phyloP scores from a whole-genome alignment of 768 basidiomycete genomes.

The Nevesoporus exiguus region DNA sequence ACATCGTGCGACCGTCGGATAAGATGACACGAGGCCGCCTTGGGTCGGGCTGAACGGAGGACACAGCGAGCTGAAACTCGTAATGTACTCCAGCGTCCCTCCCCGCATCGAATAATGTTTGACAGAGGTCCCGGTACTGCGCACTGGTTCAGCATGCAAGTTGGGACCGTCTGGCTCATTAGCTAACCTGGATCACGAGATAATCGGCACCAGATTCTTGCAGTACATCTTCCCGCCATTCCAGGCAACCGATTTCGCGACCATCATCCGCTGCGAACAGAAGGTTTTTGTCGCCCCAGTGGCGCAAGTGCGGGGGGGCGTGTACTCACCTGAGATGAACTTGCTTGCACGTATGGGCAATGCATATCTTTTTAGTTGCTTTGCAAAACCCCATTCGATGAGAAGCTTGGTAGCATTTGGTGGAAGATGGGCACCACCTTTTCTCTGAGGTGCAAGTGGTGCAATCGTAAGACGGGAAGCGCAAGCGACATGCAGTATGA shows the following conservation, averaged over 20 bases:
- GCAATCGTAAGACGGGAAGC: background rate
- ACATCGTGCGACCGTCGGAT: conserved; percentile 43
- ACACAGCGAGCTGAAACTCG: conserved; percentile 41
- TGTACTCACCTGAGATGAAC: conserved; percentile 24
- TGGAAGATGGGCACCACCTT: conserved; percentile 46
- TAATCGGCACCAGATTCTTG: conserved; percentile 53
- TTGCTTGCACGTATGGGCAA: conserved; percentile 22
- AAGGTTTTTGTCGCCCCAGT: background rate
- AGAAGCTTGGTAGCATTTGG: conserved; percentile 60
- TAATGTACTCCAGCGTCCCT: conserved; percentile 48
- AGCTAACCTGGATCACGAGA: conserved; percentile 45
- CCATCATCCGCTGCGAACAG: conserved; percentile 40
- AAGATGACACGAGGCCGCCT: conserved; percentile 31
- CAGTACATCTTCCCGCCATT: conserved; percentile 49
- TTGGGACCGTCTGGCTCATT: background rate
- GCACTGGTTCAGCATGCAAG: background rate
- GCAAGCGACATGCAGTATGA: background rate
- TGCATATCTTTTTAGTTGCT: conserved; percentile 39
- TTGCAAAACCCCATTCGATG: conserved; percentile 52
- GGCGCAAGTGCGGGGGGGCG: background rate
- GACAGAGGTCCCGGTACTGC: conserved; percentile 54
- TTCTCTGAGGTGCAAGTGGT: conserved; percentile 25
- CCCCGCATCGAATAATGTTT: conserved; percentile 47
- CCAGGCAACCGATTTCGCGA: conserved; percentile 42
- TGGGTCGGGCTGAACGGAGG: conserved; percentile 31